Conservation (phyloP, 2,329 filamentous ascomycete species). For the Chaetothyriales sp. region DNA sequence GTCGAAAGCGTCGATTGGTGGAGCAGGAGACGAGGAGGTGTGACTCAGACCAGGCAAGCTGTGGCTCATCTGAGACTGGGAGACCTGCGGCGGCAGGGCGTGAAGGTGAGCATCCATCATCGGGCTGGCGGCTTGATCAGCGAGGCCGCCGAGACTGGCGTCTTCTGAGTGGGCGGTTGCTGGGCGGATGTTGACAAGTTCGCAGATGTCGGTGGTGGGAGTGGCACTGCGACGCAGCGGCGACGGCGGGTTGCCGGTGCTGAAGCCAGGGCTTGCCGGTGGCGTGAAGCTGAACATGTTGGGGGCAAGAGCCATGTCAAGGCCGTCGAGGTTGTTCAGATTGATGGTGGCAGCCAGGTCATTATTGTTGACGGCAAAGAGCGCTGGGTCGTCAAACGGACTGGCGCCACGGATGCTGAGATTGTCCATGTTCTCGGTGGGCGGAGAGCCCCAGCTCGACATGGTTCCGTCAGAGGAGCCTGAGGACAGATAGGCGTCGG, state of each 20-base stretch:
- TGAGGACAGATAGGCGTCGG: constrained; percentile 23
- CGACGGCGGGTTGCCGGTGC: constrained; percentile 26
- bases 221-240: constrained; percentile 12
- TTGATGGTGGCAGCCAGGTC: neutral
- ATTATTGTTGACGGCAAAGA: constrained; percentile 13
- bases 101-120: neutral
- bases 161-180: neutral
- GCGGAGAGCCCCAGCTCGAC: constrained; percentile 29
- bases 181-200: neutral
- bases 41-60: constrained; percentile 15
- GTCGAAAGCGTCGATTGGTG: constrained; percentile 16
- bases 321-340: neutral
- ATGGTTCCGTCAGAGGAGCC: constrained; percentile 27
- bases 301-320: constrained; percentile 9
- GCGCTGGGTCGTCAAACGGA: constrained; percentile 19
- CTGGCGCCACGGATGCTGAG: constrained; percentile 27
- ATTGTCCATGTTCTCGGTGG: constrained; percentile 28
- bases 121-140: neutral
- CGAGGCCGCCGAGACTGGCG: neutral
- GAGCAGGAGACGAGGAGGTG: constrained; percentile 14
- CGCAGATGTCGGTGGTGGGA: neutral
- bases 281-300: constrained; percentile 35
- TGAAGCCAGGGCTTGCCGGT: constrained; percentile 32
- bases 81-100: neutral
- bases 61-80: constrained; percentile 1